Base-by-base conservation (phyloP, 768 basidiomycete species). In the Terana coerulea region DNA sequence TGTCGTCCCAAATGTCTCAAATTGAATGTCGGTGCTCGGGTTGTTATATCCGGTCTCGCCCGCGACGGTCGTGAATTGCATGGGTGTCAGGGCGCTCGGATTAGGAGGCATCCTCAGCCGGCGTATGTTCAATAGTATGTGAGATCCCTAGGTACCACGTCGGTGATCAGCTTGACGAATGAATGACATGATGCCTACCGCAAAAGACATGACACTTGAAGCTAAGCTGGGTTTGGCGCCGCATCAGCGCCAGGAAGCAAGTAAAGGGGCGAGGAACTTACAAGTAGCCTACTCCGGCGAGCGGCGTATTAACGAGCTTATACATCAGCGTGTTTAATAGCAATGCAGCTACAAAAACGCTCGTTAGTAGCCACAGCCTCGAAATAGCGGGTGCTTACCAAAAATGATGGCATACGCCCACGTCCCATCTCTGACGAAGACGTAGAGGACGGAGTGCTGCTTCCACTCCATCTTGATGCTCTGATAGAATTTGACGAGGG, bases 311-410 rank as follows among this genome's bases (percentile, higher is more conserved):
- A 33, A 53, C 40, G 2, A 54, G 30, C 30, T 61, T 46, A 34
- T 57, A 61, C 58, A 61, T 55, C 21, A 61, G 40, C 4, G 50
- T 55, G 39, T 61, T 61, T n/a, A 61, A 14, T 0, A 61, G 54
- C 54, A 61, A 47, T 15, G 58, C 46, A 6, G 37, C 60, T 59
- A 22, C 12, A 36, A 17, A 3, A 5, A 26, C 25, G 25, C 35
- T 35, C 12, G 4, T 26, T 5, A 26, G 7, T 49, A n/a, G 22
- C 24, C 21, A 28, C 9, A 26, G n/a, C 22, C 8, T 24, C 26
- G 40, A n/a, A n/a, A 31, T 29, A 19, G 41, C 35, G n/a, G 3
- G 2, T 9, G 7, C 44, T 29, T 15, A 52, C 55, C 37, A 26
- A 56, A 56, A 15, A 51, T 56, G 31, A 56, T 29, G 14, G 50